A percentile compares a stretch with the other conserved stretches of the same genome.
These are phyloP conservation scores for Ajuga chamaepitys DNA, from an alignment of 257 asterid species.

Conservation along the genomic window DNA sequence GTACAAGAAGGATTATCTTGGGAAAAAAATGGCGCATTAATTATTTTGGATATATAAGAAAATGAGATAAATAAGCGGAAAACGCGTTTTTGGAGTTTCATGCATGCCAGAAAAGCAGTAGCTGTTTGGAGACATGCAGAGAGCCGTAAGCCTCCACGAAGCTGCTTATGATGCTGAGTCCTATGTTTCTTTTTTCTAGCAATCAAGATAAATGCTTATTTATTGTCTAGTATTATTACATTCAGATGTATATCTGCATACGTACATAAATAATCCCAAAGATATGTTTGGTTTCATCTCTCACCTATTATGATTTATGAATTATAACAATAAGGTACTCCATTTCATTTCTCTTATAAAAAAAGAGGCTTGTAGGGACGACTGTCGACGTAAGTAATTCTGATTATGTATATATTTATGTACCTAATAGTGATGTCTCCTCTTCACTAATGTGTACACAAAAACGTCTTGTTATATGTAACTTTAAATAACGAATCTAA, in stretches of 20 bases:
- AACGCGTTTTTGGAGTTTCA: conserved; percentile 45
- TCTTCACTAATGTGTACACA: no score
- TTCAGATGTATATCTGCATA: conserved; percentile 14
- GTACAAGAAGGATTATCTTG: no score
- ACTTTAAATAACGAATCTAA: no score
- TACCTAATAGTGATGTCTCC: no score
- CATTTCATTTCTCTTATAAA: no score
- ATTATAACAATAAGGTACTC: neutral
- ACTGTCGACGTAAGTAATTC: no score
- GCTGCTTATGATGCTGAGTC: conserved; percentile 37
- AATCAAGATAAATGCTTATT: neutral
- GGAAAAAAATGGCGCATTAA: no score
- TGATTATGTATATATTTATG: no score
- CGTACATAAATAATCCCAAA: neutral
- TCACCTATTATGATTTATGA: neutral
- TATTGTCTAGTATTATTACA: conserved; percentile 1
- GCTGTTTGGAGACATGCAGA: conserved; percentile 35
- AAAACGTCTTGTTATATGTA: no score
- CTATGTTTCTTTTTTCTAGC: conserved; percentile 17
- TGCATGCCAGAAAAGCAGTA: conserved; percentile 53
- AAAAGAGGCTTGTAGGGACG: no score
- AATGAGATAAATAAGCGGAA: neutral
- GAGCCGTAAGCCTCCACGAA: conserved; percentile 37
- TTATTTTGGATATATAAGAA: neutral
- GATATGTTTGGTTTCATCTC: conserved; percentile 1